Conservation (phyloP, 2,329 filamentous ascomycete species). For the Podosphaera fusca region DNA sequence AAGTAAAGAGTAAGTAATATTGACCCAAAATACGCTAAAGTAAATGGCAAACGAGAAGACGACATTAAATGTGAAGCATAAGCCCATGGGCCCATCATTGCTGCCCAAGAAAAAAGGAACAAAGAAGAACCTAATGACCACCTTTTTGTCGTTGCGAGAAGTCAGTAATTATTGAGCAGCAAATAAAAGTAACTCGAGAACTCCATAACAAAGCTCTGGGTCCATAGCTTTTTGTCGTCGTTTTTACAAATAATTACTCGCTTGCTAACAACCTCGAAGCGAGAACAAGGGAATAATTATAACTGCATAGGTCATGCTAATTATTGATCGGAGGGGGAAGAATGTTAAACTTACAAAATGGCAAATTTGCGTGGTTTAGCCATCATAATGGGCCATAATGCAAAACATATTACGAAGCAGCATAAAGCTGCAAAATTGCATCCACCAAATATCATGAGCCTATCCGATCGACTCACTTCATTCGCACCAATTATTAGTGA, state of each 20-base stretch:
- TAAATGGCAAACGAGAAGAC: constrained; percentile 69
- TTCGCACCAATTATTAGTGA: constrained; percentile 16
- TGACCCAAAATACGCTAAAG: constrained; percentile 81
- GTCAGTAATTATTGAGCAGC: constrained; percentile 7
- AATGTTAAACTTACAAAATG: constrained; percentile 60
- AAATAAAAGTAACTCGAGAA: background rate
- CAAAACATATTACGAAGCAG: constrained; percentile 86
- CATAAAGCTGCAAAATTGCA: constrained; percentile 76
- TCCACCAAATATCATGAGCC: constrained; percentile 71
- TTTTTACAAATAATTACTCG: background rate
- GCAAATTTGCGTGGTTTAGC: constrained; percentile 81
- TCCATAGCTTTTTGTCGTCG: background rate
- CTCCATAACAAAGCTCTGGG: background rate
- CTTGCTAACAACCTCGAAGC: background rate
- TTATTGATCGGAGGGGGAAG: background rate
- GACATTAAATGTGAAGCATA: constrained; percentile 74
- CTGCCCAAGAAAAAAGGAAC: constrained; percentile 80
- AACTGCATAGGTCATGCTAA: background rate
- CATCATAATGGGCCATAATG: constrained; percentile 63
- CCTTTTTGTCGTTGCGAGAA: constrained; percentile 26
- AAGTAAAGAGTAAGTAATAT: constrained; percentile 82
- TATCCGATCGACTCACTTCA: constrained; percentile 90
- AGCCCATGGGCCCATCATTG: constrained; percentile 72
- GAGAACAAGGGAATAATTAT: background rate
- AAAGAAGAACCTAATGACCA: constrained; percentile 85